phyloP scores from a whole-genome alignment of 1,139 yeast genomes.

The Chernovozyma aurita region DNA sequence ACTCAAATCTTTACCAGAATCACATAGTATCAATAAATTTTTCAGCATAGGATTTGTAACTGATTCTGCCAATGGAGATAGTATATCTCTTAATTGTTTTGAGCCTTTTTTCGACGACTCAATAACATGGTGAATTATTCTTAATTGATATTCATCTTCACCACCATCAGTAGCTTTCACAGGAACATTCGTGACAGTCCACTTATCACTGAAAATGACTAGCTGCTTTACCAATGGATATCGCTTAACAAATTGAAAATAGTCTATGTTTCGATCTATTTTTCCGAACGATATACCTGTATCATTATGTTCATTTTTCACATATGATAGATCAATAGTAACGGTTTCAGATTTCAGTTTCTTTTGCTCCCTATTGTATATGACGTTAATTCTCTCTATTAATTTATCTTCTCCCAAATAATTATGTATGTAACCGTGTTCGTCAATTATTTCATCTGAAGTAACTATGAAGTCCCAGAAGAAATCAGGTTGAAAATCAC shows the following conservation, averaged over 20 bases:
- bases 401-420: constrained; percentile 28
- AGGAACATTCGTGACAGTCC: constrained; percentile 9
- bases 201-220: constrained; percentile 24
- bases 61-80: constrained; percentile 33
- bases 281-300: constrained; percentile 31
- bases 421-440: constrained; percentile 27
- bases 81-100: constrained; percentile 42
- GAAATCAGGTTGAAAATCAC: constrained; percentile 44
- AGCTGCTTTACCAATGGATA: constrained; percentile 12
- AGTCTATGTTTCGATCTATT: constrained; percentile 15
- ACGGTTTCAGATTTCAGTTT: not conserved
- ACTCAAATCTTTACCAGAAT: constrained; percentile 62
- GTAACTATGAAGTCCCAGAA: constrained; percentile 49
- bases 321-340: constrained; percentile 10
- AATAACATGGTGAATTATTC: constrained; percentile 19
- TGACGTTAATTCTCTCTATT: constrained; percentile 11
- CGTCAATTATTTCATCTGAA: constrained; percentile 22
- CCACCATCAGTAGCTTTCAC: no score
- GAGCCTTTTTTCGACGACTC: constrained; percentile 60
- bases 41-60: not conserved
- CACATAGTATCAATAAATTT: constrained; percentile 48
- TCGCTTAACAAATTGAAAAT: constrained; percentile 8
- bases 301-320: constrained; percentile 10
- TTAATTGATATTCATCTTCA: no score
- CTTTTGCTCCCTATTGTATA: constrained; percentile 5